Percentiles rank a stretch among this genome's conserved stretches.
Conservation (phyloP, 2,329 filamentous ascomycete genomes). For the Arthroderma uncinatum region DNA sequence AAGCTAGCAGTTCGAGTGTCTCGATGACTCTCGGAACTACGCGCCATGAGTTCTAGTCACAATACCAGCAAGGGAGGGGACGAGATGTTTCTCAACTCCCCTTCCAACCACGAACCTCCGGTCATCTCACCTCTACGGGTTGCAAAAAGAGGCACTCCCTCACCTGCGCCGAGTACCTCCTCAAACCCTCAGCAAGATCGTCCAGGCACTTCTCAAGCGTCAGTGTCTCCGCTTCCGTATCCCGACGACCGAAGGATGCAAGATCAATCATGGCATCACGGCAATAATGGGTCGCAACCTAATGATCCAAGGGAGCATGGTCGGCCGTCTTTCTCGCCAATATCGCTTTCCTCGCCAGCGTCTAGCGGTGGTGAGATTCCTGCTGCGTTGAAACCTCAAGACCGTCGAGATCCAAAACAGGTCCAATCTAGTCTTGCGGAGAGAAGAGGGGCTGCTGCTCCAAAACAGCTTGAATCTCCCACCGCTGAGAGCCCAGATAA, state of each 20-base stretch:
- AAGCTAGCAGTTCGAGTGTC: not conserved
- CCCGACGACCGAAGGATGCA: slow-evolving; percentile 50
- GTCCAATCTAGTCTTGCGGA: slow-evolving; percentile 59
- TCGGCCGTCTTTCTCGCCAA: slow-evolving; percentile 12
- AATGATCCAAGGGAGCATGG: slow-evolving; percentile 13
- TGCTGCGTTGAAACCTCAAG: slow-evolving; percentile 30
- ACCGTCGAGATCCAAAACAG: slow-evolving; percentile 43
- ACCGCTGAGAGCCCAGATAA: slow-evolving; percentile 65
- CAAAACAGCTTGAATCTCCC: slow-evolving; percentile 70
- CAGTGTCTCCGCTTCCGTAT: slow-evolving; percentile 60
- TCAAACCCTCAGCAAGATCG: slow-evolving; percentile 16
- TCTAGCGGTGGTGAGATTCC: slow-evolving; percentile 30
- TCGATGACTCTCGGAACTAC: not conserved
- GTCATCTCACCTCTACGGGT: slow-evolving; percentile 77
- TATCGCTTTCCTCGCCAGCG: slow-evolving; percentile 22
- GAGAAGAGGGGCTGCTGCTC: slow-evolving; percentile 61
- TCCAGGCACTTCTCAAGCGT: slow-evolving; percentile 47
- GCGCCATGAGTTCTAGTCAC: slow-evolving; percentile 26
- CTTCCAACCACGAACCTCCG: slow-evolving; percentile 53
- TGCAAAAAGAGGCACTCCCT: slow-evolving; percentile 62
- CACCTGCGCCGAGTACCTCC: slow-evolving; percentile 34
- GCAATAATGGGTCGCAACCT: slow-evolving; percentile 18
- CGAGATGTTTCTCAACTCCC: slow-evolving; percentile 63
- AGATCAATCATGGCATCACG: slow-evolving; percentile 27
- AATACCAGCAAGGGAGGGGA: slow-evolving; percentile 56